phyloP scores from a whole-genome alignment of 108 stramenopile genomes.

The Seminavis robusta region DNA sequence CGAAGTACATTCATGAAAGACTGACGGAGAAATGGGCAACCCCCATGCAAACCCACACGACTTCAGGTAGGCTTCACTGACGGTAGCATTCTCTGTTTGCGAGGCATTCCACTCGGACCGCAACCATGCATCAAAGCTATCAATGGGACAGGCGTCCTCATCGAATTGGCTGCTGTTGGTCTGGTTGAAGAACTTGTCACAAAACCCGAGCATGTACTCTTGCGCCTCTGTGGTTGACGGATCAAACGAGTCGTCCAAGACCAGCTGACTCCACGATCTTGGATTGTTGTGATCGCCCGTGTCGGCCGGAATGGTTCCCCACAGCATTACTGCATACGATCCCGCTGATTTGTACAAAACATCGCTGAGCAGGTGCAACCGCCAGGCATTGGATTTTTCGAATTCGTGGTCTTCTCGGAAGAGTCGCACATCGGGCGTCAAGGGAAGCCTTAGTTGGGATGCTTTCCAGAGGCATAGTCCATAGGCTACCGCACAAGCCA shows the following conservation, averaged over 20 bases:
- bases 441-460: conserved; percentile 33
- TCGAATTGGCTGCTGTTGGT: conserved; percentile 16
- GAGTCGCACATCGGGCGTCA: conserved; percentile 33
- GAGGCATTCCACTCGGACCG: too few species aligned
- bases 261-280: conserved; percentile 28
- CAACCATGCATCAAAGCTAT: conserved; percentile 43
- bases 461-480: conserved; percentile 23
- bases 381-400: conserved; percentile 35
- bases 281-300: conserved; percentile 50
- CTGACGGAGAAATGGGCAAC: conserved; percentile 31
- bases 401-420: conserved; percentile 20
- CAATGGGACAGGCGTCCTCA: conserved; percentile 38
- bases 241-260: conserved; percentile 41
- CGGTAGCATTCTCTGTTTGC: conserved; percentile 14
- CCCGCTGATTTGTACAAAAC: conserved; percentile 24
- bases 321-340: conserved; percentile 21
- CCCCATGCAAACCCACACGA: conserved; percentile 34
- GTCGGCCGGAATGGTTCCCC: conserved; percentile 38
- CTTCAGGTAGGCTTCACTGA: conserved; percentile 24
- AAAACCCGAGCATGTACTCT: conserved; percentile 30
- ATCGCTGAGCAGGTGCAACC: conserved; percentile 20
- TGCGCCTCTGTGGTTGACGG: conserved; percentile 33
- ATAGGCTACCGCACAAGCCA: conserved; percentile 8
- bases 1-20: conserved; percentile 43
- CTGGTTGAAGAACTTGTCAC: conserved; percentile 27